Base-by-base conservation (phyloP, 352 stramenopile species). In the Globisporangium spinosum region DNA sequence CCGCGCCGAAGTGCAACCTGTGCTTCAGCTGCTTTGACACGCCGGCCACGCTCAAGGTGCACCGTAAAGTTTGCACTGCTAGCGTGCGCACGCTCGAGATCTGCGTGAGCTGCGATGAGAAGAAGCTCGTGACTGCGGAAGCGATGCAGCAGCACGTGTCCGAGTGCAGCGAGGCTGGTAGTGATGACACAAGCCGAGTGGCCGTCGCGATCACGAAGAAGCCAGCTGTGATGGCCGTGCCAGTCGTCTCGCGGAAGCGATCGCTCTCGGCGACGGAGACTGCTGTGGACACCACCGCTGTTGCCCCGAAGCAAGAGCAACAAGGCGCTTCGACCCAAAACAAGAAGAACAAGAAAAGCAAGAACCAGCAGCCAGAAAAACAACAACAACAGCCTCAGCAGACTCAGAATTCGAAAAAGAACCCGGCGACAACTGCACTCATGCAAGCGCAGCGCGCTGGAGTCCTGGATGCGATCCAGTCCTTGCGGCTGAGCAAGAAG, bases 11-110 rank as follows among this genome's bases (percentile, higher is more conserved):
- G 69, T 91, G 83, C 70, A 77, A 66, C 8, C 63, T 89, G 3
- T 91, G 83, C 65, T 87, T 84, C 64, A 67, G 73, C 6, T 51
- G 59, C 1, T 84, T 87, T 60, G 73, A 89, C 8, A 71, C 69
- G 17, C 20, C 13, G 0, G n/a, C n/a, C 6, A 53, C 70, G 45
- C 72, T 87, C 35, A 89, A 85, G 70, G 59, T 49, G 25, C 83
- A 89, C 66, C 77, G 81, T 25, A 79, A 82, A 38, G 38, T 77
- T 29, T 91, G 83, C 51, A 27, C 58, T 2, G 66, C 76, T 61
- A 66, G 71, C n/a, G 68, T 85, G 3, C 68, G 70, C 23, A 80
- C 56, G 3, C 68, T 89, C 34, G 59, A 69, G 3, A 69, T 89
- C 49, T 91, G 83, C 65, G 64, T 47, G 13, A 70, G 65, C 9